Evolutionary conservation across 495 filamentous ascomycete species (phyloP).

Genomic region (Melanomma pulvis-pyrius): DNA sequence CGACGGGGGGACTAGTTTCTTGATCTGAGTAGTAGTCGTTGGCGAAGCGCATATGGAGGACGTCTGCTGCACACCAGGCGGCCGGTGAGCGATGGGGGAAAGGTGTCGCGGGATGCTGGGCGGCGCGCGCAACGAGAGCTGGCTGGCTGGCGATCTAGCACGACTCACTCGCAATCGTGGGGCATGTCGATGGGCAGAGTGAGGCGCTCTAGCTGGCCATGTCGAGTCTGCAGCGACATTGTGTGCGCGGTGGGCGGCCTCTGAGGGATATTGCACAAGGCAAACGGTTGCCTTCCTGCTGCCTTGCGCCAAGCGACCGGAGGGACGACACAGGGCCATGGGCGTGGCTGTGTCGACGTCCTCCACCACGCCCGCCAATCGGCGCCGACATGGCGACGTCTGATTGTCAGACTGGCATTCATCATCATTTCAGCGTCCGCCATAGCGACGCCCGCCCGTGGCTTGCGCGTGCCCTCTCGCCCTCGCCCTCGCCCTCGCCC

Average conservation of each 20-base stretch:
- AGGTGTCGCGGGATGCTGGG: slow-evolving; percentile 5
- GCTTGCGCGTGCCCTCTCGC: no score
- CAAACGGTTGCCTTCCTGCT: slow-evolving; percentile 34
- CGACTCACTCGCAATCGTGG: background rate
- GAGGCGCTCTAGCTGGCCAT: slow-evolving; percentile 36
- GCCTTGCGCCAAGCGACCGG: slow-evolving; percentile 29
- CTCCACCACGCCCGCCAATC: background rate
- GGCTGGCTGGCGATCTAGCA: background rate
- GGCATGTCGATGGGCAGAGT: slow-evolving; percentile 10
- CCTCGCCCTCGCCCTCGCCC: no score
- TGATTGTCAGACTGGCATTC: background rate
- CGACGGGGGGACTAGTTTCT: slow-evolving; percentile 16
- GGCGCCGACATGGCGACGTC: no score
- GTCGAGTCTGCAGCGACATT: background rate
- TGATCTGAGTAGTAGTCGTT: slow-evolving; percentile 4
- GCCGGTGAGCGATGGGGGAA: slow-evolving; percentile 34
- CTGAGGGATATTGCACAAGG: slow-evolving; percentile 20
- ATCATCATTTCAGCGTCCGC: background rate
- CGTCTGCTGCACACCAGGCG: slow-evolving; percentile 8
- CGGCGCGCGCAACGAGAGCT: slow-evolving; percentile 1
- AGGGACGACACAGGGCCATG: background rate
- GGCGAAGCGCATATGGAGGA: slow-evolving; percentile 18
- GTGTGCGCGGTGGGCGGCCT: slow-evolving; percentile 22
- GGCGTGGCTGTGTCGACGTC: background rate
- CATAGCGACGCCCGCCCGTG: no score